These are phyloP conservation scores for Beta lomatogona DNA, from an alignment of 179 eudicot species.

Conservation along the genomic window DNA sequence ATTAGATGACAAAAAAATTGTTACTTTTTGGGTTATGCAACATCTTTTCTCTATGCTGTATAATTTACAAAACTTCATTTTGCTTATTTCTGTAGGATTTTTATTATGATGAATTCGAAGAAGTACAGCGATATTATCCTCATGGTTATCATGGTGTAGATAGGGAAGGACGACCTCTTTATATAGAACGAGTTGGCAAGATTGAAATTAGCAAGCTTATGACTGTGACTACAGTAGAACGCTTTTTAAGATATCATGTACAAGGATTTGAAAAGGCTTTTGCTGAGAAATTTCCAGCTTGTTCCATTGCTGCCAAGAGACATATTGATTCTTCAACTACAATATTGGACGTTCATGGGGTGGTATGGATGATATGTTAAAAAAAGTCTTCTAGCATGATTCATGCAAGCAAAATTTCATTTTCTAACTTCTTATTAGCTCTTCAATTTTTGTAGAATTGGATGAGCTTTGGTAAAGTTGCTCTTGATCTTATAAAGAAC, in stretches of 20 bases:
- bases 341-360: slow-evolving; percentile 86
- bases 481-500: slow-evolving; percentile 82
- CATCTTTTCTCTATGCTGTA: slow-evolving; percentile 9
- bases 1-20: not conserved
- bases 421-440: slow-evolving; percentile 23
- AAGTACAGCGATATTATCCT: slow-evolving; percentile 78
- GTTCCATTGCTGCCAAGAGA: slow-evolving; percentile 88
- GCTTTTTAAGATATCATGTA: slow-evolving; percentile 85
- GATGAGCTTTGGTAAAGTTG: slow-evolving; percentile 97
- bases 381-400: not conserved
- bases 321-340: slow-evolving; percentile 89
- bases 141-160: slow-evolving; percentile 99
- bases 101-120: slow-evolving; percentile 69
- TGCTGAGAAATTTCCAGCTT: slow-evolving; percentile 89
- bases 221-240: slow-evolving; percentile 83
- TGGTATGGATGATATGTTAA: slow-evolving; percentile 52
- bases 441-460: slow-evolving; percentile 62
- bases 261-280: slow-evolving; percentile 94
- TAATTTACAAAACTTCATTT: slow-evolving; percentile 24
- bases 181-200: slow-evolving; percentile 89
- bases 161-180: slow-evolving; percentile 86
- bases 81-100: slow-evolving; percentile 61
- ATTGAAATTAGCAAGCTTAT: slow-evolving; percentile 84
- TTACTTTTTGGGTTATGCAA: not conserved
- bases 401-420: slow-evolving; percentile 2